Evolutionary conservation across 2,329 filamentous ascomycete species (phyloP).

Genomic region (Mariannaea sp.): DNA sequence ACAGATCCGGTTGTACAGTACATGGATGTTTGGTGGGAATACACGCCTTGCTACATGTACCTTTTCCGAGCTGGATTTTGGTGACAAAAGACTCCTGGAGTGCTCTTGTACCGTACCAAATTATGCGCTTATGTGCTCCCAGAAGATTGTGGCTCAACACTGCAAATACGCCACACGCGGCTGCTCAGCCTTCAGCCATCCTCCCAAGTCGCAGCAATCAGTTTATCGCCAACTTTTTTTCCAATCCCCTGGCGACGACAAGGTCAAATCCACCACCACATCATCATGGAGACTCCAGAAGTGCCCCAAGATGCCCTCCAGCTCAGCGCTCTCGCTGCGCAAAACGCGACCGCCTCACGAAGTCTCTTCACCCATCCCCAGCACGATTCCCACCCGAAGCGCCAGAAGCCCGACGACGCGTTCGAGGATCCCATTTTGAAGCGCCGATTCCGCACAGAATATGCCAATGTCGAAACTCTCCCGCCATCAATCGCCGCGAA

Average conservation of each 20-base stretch:
- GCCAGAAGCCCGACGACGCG: slow-evolving; percentile 46
- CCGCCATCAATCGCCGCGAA: slow-evolving; percentile 80
- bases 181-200: slow-evolving; percentile 35
- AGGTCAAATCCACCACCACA: slow-evolving; percentile 3
- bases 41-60: too few species aligned
- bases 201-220: slow-evolving; percentile 29
- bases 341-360: slow-evolving; percentile 43
- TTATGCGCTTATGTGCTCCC: neutral
- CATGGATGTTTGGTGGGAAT: too few species aligned
- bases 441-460: slow-evolving; percentile 71
- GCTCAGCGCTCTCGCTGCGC: slow-evolving; percentile 42
- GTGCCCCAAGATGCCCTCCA: slow-evolving; percentile 41
- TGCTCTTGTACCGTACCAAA: too few species aligned
- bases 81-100: too few species aligned
- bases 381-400: slow-evolving; percentile 41
- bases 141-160: slow-evolving; percentile 25
- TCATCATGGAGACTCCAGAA: slow-evolving; percentile 44
- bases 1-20: too few species aligned
- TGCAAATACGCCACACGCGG: slow-evolving; percentile 39
- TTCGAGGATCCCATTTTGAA: slow-evolving; percentile 43
- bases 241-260: slow-evolving; percentile 3
- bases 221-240: slow-evolving; percentile 11
- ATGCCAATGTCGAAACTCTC: slow-evolving; percentile 75
- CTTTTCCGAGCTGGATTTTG: too few species aligned
- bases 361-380: slow-evolving; percentile 40